These are phyloP conservation scores for Phanerochaete sordida DNA, from an alignment of 768 basidiomycete species.

Conservation along the genomic window DNA sequence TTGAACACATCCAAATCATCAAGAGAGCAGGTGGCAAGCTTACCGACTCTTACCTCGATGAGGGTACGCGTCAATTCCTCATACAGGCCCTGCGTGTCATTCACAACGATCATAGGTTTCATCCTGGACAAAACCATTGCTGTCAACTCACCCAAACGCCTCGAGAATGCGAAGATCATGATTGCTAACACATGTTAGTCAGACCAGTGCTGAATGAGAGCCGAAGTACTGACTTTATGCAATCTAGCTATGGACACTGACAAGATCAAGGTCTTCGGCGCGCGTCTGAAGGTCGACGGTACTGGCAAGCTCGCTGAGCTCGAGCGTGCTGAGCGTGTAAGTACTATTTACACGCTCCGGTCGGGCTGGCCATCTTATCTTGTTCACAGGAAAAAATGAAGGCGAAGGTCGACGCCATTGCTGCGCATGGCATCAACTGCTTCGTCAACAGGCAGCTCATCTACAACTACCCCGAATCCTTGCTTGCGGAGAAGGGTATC, in stretches of 20 bases:
- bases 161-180: slow-evolving; percentile 93
- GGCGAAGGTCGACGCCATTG: slow-evolving; percentile 92
- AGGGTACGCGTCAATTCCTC: slow-evolving; percentile 50
- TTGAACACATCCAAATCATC: slow-evolving; percentile 99
- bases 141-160: slow-evolving; percentile 89
- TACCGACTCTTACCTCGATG: slow-evolving; percentile 96
- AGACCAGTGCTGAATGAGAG: not conserved
- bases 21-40: slow-evolving; percentile 99
- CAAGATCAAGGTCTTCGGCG: slow-evolving; percentile 99
- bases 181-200: slow-evolving; percentile 95
- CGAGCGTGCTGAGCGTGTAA: slow-evolving; percentile 88
- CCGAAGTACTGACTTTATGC: not conserved
- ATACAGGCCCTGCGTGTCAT: too few species aligned
- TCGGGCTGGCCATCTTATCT: not conserved
- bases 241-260: slow-evolving; percentile 95
- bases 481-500: slow-evolving; percentile 93
- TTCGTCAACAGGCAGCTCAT: slow-evolving; percentile 98
- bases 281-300: slow-evolving; percentile 90
- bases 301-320: slow-evolving; percentile 98
- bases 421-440: slow-evolving; percentile 90
- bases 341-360: slow-evolving; percentile 17
- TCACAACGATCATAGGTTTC: slow-evolving; percentile 74
- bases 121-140: slow-evolving; percentile 96
- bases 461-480: slow-evolving; percentile 98
- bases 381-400: slow-evolving; percentile 95